Base-by-base conservation (phyloP, 2,329 filamentous ascomycete species). In the Colletotrichum sp. region DNA sequence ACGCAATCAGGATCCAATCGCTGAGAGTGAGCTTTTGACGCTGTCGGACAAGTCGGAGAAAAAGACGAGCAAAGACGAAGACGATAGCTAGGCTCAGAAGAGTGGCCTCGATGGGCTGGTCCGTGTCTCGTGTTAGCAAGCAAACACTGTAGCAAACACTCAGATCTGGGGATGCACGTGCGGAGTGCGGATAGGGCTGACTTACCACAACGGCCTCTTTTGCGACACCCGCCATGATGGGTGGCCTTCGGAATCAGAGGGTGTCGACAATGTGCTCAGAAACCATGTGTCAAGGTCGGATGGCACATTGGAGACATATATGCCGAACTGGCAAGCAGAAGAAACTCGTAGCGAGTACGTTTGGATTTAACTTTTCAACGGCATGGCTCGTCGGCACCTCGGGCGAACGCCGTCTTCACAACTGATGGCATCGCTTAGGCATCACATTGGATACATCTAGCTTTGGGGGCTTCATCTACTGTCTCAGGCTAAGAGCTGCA, bases 1-100 rank as follows among this genome's bases (percentile, higher is more conserved):
- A 82, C 16, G 66, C 76, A 8, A 82, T 22, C 24, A 82, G 79
- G 10, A 83, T 73, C 80, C 81, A 83, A 24, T 82, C 81, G 57
- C 81, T 81, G 9, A 79, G n/a, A 2, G 81, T 82, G n/a, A 83
- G 81, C 15, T 67, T 62, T 39, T 78, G 76, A 2, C 68, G 77
- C 71, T 82, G 81, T 22, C 73, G 79, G 3, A 80, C 73, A 4
- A 81, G 78, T 26, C 81, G 81, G 39, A 82, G 78, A 8, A 71
- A 55, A 18, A 82, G 16, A 12, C 81, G 81, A 3, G 77, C 78
- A 30, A 76, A 24, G 0, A 81, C 77, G 57, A 82, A 72, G 9
- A 79, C 12, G 5, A 79, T 55, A 44, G 81, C 77, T 26, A 82
- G 28, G 6, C 60, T 66, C 8, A 82, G 69, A 22, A 82, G 79